Base-by-base conservation (phyloP, 345 rosid species). In the Hypericum perforatum region DNA sequence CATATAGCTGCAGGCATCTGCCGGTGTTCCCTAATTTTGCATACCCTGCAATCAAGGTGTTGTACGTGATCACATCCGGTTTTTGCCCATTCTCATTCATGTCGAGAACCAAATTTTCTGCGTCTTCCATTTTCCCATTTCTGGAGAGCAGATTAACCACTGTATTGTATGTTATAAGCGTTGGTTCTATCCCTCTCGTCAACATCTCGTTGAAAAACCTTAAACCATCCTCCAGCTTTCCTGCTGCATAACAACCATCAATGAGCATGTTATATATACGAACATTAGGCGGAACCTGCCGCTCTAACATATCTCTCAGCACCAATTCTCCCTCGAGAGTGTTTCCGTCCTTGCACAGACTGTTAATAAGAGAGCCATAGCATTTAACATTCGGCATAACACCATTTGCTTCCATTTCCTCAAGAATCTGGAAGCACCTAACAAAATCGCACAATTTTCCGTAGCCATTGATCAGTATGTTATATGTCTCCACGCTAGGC, bases 271-370 rank as follows among this genome's bases (percentile, higher is more conserved):
- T 90, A 59, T 80, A 86, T 71, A 82, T 76, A 63, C 74, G 80
- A 7, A 63, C 75, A 54, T 78, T 77, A 6, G 91, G 85, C 50
- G 52, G 54, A 62, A 82, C 70, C 36, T 85, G 87, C 65, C 84
- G 76, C 37, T 49, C 65, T 52, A 68, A 59, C 91, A 82, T 81
- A 66, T 86, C 87, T 49, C 72, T 62, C 41, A 77, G 70, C 32
- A 81, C 61, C n/a, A 82, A 59, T 66, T 86, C 82, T 9, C 85
- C 92, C 80, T 87, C 96, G 39, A 81, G 79, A 70, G 76, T 79
- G 70, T 73, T 91, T 38, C 78, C 80, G 42, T 74, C 60, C 56
- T 81, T 91, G 73, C 89, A 82, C 45, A 87, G 66, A 63, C 81
- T 64, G 49, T 91, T 70, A 55, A 91, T 78, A 22, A 91, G 79